Percentiles rank a stretch among this genome's conserved stretches.
These are phyloP conservation scores for Clarireedia monteithiana DNA, from an alignment of 2,329 filamentous ascomycete genomes.

Conservation along the genomic window DNA sequence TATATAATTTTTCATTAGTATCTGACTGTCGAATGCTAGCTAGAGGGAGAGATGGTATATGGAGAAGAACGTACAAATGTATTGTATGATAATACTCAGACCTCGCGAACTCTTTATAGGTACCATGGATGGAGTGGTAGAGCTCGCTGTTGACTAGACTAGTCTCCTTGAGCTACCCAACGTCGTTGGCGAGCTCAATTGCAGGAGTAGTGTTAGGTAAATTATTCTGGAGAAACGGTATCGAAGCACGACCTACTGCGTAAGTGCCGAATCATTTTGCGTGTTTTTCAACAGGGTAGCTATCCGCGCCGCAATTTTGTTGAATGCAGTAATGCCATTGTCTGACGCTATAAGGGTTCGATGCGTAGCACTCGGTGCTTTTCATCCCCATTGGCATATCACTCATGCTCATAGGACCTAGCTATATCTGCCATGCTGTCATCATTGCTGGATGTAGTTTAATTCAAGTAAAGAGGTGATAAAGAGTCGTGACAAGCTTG, in stretches of 20 bases:
- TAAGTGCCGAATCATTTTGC: background rate
- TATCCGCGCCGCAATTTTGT: background rate
- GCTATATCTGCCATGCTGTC: background rate
- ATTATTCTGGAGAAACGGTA: background rate
- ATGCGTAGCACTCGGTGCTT: background rate
- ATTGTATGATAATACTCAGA: background rate
- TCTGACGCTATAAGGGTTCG: constrained; percentile 23
- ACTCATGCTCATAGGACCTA: background rate
- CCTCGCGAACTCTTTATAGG: background rate
- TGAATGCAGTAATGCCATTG: background rate
- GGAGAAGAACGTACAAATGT: background rate
- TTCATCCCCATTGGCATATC: background rate
- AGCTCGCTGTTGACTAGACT: background rate
- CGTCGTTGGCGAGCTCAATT: background rate
- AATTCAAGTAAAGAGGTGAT: constrained; percentile 6
- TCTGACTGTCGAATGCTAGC: too few relatives aligned
- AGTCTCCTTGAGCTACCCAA: background rate
- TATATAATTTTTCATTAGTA: background rate
- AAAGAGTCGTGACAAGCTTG: constrained; percentile 7
- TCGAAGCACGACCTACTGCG: background rate
- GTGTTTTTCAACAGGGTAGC: background rate
- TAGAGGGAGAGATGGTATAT: background rate
- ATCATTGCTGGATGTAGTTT: constrained; percentile 3
- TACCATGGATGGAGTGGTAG: background rate
- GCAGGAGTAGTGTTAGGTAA: background rate